Percentiles rank a stretch among this genome's conserved stretches.
These are phyloP conservation scores for Starmerella davenportii DNA, from an alignment of 805 yeast genomes.

Conservation along the genomic window DNA sequence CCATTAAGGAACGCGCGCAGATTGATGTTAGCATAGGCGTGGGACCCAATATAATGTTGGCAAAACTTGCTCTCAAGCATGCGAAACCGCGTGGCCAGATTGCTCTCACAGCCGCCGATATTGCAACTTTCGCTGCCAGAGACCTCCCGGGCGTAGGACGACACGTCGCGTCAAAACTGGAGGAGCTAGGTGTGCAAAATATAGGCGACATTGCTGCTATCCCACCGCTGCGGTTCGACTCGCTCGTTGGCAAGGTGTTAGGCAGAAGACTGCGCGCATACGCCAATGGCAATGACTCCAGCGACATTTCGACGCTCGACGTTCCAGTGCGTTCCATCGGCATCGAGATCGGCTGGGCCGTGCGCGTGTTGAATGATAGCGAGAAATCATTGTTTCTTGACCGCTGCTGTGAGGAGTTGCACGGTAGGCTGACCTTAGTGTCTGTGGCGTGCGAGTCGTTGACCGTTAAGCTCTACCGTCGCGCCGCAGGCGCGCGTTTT, in stretches of 20 bases:
- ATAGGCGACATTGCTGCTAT: slow-evolving; percentile 28
- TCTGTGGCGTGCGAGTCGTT: slow-evolving; percentile 8
- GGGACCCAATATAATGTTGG: slow-evolving; percentile 54
- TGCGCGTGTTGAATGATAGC: slow-evolving; percentile 41
- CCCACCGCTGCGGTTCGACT: slow-evolving; percentile 25
- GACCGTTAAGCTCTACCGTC: slow-evolving; percentile 44
- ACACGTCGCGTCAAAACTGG: slow-evolving; percentile 30
- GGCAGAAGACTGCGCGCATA: slow-evolving; percentile 46
- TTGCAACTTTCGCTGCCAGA: slow-evolving; percentile 15
- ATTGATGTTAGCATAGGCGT: slow-evolving; percentile 70
- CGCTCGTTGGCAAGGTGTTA: slow-evolving; percentile 47
- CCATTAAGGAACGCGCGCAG: slow-evolving; percentile 24
- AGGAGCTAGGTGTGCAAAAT: slow-evolving; percentile 18
- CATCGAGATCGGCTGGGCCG: slow-evolving; percentile 83
- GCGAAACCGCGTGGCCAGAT: slow-evolving; percentile 69
- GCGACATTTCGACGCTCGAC: slow-evolving; percentile 32
- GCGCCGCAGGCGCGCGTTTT: slow-evolving; percentile 51
- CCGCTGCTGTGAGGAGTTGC: slow-evolving; percentile 41
- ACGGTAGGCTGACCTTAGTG: slow-evolving; percentile 36
- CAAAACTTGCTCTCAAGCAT: slow-evolving; percentile 49
- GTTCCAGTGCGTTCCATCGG: slow-evolving; percentile 51
- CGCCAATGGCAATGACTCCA: slow-evolving; percentile 45
- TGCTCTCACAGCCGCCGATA: slow-evolving; percentile 22
- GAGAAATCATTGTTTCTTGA: slow-evolving; percentile 52
- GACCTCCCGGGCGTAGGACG: slow-evolving; percentile 30